phyloP scores from a whole-genome alignment of 2,329 filamentous ascomycete species.

The Escovopsis sp. region DNA sequence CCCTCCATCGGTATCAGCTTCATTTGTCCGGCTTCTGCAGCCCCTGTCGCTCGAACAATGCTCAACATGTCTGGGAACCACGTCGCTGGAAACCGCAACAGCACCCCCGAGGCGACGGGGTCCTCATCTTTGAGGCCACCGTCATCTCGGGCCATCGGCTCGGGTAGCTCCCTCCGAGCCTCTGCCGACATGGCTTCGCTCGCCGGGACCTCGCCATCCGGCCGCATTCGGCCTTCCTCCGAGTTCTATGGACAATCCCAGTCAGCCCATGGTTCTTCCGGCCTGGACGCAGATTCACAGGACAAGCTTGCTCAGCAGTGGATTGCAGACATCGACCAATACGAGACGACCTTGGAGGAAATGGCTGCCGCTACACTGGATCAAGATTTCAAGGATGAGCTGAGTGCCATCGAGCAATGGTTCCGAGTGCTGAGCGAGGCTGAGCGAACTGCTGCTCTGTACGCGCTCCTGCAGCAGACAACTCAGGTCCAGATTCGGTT shows the following conservation, averaged over 20 bases:
- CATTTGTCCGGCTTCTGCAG: conserved; percentile 3
- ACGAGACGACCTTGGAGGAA: conserved; percentile 95
- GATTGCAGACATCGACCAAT: conserved; percentile 98
- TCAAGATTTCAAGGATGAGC: conserved; percentile 98
- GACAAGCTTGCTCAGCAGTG: conserved; percentile 95
- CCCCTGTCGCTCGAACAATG: conserved; percentile 22
- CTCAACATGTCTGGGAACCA: conserved; percentile 54
- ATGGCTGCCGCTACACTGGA: conserved; percentile 98
- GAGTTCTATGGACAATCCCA: conserved; percentile 80
- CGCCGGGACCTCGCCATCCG: conserved; percentile 48
- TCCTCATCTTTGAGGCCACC: conserved; percentile 73
- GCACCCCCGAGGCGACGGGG: conserved; percentile 82
- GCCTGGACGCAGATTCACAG: conserved; percentile 62
- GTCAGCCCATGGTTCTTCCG: conserved; percentile 51
- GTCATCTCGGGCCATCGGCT: conserved; percentile 59
- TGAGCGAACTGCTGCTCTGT: conserved; percentile 86
- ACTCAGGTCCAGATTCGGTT: conserved; percentile 98
- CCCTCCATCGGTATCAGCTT: neutral
- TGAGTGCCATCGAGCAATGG: conserved; percentile 99
- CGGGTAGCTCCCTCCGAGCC: conserved; percentile 75
- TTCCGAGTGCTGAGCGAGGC: conserved; percentile 95
- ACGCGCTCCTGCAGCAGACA: conserved; percentile 92
- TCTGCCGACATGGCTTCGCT: conserved; percentile 93
- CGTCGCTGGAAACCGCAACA: conserved; percentile 77
- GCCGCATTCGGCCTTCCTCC: conserved; percentile 82